Conservation (phyloP, 805 yeast species). For the Hanseniaspora lachancei region DNA sequence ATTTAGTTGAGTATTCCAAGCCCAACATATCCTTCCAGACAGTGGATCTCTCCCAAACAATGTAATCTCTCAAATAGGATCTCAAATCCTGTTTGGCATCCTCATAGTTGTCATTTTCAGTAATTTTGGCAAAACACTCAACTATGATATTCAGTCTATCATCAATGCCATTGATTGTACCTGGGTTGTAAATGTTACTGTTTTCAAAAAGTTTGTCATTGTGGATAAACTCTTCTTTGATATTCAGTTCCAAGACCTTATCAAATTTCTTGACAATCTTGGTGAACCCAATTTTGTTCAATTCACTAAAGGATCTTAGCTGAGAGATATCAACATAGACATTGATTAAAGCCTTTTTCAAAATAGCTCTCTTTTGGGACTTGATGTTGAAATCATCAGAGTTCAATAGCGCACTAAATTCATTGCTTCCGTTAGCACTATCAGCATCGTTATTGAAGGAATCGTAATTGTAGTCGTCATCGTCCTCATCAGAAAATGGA, state of each 20-base stretch:
- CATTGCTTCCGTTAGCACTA: not conserved
- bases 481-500: slow-evolving; percentile 13
- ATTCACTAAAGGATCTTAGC: slow-evolving; percentile 66
- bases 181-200: slow-evolving; percentile 43
- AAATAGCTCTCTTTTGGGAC: slow-evolving; percentile 45
- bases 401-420: slow-evolving; percentile 37
- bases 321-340: slow-evolving; percentile 66
- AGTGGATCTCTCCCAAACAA: slow-evolving; percentile 92
- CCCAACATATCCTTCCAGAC: slow-evolving; percentile 94
- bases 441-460: not conserved
- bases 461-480: slow-evolving; percentile 9
- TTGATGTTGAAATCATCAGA: slow-evolving; percentile 39
- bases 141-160: slow-evolving; percentile 39
- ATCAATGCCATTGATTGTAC: slow-evolving; percentile 39
- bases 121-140: slow-evolving; percentile 41
- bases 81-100: slow-evolving; percentile 42
- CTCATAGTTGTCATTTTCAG: slow-evolving; percentile 28
- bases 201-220: slow-evolving; percentile 32
- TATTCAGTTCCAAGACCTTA: slow-evolving; percentile 49
- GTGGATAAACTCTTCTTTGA: slow-evolving; percentile 39
- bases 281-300: slow-evolving; percentile 73
- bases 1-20: slow-evolving; percentile 44
- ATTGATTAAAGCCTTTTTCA: slow-evolving; percentile 50
- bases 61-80: slow-evolving; percentile 67
- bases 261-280: slow-evolving; percentile 86